phyloP scores from a whole-genome alignment of 805 yeast genomes.

The Wickerhamia fluorescens region DNA sequence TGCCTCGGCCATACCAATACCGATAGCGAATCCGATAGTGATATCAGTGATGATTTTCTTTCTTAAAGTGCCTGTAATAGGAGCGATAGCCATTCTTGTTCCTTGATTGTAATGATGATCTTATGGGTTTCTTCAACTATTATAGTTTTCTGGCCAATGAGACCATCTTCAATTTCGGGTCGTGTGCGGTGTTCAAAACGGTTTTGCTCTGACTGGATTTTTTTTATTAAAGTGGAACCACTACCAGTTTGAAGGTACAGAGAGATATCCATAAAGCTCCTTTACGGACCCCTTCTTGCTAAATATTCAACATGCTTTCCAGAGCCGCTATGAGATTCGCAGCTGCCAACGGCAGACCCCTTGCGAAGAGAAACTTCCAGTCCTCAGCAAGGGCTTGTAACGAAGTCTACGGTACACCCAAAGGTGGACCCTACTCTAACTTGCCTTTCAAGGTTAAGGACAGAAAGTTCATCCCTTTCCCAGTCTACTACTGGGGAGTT shows the following conservation, averaged over 20 bases:
- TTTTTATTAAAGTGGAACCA: no score
- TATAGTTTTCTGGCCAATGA: conserved; percentile 3
- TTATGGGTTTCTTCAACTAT: background rate
- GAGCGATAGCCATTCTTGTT: conserved; percentile 64
- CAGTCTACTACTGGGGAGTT: conserved; percentile 73
- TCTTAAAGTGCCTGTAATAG: conserved; percentile 78
- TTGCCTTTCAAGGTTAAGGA: conserved; percentile 90
- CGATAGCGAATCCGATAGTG: conserved; percentile 56
- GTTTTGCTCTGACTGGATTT: no score
- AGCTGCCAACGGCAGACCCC: no score
- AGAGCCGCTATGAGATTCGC: no score
- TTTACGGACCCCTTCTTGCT: no score
- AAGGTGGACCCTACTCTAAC: conserved; percentile 77
- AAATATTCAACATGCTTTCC: no score
- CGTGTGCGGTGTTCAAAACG: no score
- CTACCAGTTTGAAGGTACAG: no score
- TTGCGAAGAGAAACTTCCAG: conserved; percentile 36
- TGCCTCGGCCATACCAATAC: conserved; percentile 52
- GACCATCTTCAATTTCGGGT: background rate
- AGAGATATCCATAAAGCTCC: no score
- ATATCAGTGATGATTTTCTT: conserved; percentile 78
- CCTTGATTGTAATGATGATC: background rate
- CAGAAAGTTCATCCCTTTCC: conserved; percentile 80
- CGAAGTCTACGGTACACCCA: conserved; percentile 30
- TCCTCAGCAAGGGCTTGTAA: conserved; percentile 32